Evolutionary conservation across 129 eudicot species (phyloP), one percentile per base, ranked within the genome.

Genomic region (Lactuca sativa): DNA sequence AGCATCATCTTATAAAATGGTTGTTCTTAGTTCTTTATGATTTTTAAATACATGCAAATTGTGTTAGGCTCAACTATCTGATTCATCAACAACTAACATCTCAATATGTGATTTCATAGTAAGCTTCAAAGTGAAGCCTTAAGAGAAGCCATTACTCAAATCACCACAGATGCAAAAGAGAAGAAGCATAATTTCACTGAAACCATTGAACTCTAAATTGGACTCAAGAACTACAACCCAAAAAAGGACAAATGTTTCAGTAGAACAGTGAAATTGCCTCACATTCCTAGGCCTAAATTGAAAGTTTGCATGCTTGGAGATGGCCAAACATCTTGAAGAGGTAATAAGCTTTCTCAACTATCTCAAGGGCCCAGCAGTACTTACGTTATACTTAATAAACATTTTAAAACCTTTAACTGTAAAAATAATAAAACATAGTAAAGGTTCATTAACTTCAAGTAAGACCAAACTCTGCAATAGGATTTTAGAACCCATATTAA

Each of bases 271-370:
- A 83, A 79, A 38, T 52, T 83, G 82, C 87, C 87, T 25, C 87
- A 83, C 74, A 79, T 83, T 33, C 87, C 87, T 52, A 75, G 87
- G 9, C 87, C 87, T 3, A 83, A 83, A 38, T 66, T 83, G 82
- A 83, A 83, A 66, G 87, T 83, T 36, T 83, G 87, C 77, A 83
- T 83, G 87, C 87, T 83, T 36, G 87, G 87, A 9, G 87, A 83
- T 72, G 87, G 84, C 36, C 87, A 83, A 69, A 18, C 21, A 18
- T 18, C 0, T 18, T 18, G 21, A 18, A 18, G 21, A 18, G 21
- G 21, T 18, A 18, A 18, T n/a, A n/a, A n/a, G n/a, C n/a, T n/a
- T n/a, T n/a, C 62, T 95, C 99, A 62, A 90, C 99, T 44, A 49
- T 95, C 78, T 95, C 99, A 40, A 90, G 99, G 99, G 99, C 65